Evolutionary conservation across 176 grass and related monocot species (phyloP).

Genomic region (Oryza nivara): DNA sequence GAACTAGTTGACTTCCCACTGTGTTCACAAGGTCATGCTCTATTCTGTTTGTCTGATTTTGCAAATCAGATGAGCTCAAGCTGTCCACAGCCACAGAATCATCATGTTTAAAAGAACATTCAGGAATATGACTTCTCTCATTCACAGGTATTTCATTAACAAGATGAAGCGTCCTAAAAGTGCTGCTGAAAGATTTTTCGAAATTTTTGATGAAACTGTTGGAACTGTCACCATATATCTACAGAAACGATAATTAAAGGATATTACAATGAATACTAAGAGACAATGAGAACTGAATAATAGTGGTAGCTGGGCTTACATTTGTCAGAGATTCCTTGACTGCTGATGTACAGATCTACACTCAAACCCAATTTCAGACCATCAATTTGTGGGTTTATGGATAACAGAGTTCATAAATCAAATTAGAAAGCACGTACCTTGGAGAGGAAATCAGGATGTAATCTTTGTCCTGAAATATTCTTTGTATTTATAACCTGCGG

Average conservation of each 20-base stretch:
- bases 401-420: constrained; percentile 18
- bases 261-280: constrained; percentile 5
- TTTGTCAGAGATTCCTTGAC: constrained; percentile 90
- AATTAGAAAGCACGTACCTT: constrained; percentile 50
- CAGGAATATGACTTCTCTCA: constrained; percentile 35
- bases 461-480: constrained; percentile 50
- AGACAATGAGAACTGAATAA: neutral
- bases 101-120: constrained; percentile 38
- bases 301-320: constrained; percentile 54
- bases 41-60: constrained; percentile 23
- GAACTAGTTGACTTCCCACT: constrained; percentile 47
- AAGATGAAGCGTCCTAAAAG: constrained; percentile 78
- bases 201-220: constrained; percentile 83
- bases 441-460: constrained; percentile 56
- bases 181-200: constrained; percentile 95
- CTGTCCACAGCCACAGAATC: constrained; percentile 39
- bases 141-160: constrained; percentile 61
- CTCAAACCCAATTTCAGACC: neutral
- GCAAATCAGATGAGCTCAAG: constrained; percentile 25
- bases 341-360: constrained; percentile 90
- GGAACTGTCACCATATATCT: constrained; percentile 89
- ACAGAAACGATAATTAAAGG: constrained; percentile 31
- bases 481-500: constrained; percentile 62
- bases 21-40: constrained; percentile 26
- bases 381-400: neutral